phyloP scores from a whole-genome alignment of 345 rosid species.

The Psidium friedrichsthalianum region DNA sequence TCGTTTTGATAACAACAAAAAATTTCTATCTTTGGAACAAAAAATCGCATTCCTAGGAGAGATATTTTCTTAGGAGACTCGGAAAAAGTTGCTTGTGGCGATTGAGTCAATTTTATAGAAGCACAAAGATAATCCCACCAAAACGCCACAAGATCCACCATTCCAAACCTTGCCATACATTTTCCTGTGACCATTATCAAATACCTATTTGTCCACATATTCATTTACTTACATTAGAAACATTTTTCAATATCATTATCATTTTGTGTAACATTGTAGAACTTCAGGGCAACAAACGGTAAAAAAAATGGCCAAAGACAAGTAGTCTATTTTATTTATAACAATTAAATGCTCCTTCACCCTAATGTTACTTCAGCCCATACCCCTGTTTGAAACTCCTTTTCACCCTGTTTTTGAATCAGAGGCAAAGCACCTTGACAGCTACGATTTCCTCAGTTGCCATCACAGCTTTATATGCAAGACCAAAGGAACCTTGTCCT shows the following conservation, averaged over 20 bases:
- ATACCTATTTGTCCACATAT: background rate
- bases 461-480: slow-evolving; percentile 76
- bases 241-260: background rate
- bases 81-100: background rate
- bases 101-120: background rate
- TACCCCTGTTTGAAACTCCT: slow-evolving; percentile 95
- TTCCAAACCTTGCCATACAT: background rate
- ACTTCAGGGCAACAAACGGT: background rate
- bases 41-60: no score
- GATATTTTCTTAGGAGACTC: background rate
- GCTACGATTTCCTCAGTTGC: slow-evolving; percentile 59
- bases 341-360: background rate
- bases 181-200: background rate
- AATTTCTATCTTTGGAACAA: no score
- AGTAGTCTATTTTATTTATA: background rate
- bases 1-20: no score
- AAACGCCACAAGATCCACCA: background rate
- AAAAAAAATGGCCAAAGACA: background rate
- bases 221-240: background rate
- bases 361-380: background rate
- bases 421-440: slow-evolving; percentile 85
- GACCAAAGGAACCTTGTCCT: slow-evolving; percentile 96
- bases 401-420: slow-evolving; percentile 87
- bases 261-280: background rate
- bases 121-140: background rate